These are phyloP conservation scores for Tuber calosporum DNA, from an alignment of 495 filamentous ascomycete species.

Conservation along the genomic window DNA sequence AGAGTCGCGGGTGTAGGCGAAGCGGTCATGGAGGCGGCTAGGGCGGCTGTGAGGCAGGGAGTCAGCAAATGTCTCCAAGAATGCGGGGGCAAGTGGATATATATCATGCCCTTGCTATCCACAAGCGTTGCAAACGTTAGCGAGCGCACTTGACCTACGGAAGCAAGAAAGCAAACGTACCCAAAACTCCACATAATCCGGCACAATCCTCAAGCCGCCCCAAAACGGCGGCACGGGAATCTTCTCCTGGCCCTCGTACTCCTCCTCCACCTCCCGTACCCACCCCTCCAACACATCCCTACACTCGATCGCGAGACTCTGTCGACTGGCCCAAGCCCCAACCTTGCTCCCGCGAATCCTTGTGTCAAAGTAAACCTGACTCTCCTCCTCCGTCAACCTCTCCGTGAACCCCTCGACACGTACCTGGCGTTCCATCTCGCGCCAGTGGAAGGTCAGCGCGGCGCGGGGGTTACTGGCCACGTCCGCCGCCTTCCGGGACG, in stretches of 20 bases:
- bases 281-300: constrained; percentile 41
- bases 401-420: constrained; percentile 70
- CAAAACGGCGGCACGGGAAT: constrained; percentile 91
- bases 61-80: constrained; percentile 10
- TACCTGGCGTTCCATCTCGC: constrained; percentile 72
- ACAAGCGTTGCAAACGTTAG: not conserved
- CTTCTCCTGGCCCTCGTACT: constrained; percentile 63
- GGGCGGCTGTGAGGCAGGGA: constrained; percentile 59
- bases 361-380: constrained; percentile 80
- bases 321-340: constrained; percentile 88
- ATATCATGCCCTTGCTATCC: constrained; percentile 27
- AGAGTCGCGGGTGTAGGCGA: constrained; percentile 64
- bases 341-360: constrained; percentile 57
- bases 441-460: constrained; percentile 69
- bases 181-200: constrained; percentile 89
- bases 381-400: constrained; percentile 63
- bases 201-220: constrained; percentile 82
- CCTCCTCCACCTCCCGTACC: constrained; percentile 43
- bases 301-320: constrained; percentile 61
- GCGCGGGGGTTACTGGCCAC: constrained; percentile 60
- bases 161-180: constrained; percentile 14
- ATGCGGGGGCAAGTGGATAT: not conserved
- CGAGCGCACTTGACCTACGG: not conserved
- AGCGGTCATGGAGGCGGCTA: constrained; percentile 86
- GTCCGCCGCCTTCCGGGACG: constrained; percentile 61